Conservation (phyloP, 257 asterid genomes). For the Paulownia fortunei region DNA sequence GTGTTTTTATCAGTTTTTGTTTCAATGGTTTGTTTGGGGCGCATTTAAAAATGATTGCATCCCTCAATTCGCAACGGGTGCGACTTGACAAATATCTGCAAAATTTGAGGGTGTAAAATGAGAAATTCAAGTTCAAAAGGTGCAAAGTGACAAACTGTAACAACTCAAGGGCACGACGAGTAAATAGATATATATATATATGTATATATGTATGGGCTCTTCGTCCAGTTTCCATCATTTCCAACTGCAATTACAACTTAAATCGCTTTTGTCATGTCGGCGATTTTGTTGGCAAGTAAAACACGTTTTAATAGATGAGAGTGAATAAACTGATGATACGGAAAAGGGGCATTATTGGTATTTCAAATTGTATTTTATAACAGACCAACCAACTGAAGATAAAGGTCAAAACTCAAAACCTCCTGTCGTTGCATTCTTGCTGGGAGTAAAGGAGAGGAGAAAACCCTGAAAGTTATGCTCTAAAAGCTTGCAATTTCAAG, state of each 20-base stretch:
- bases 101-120: neutral
- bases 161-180: no score
- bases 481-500: slow-evolving; percentile 34
- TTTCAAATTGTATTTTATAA: neutral
- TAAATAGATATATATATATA: no score
- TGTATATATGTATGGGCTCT: no score
- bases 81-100: neutral
- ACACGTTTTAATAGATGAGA: no score
- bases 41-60: no score
- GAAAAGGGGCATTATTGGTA: slow-evolving; percentile 18
- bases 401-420: slow-evolving; percentile 22
- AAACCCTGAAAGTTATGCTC: slow-evolving; percentile 7
- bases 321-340: no score
- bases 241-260: neutral
- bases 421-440: neutral
- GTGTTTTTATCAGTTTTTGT: no score
- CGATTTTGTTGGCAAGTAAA: neutral
- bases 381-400: slow-evolving; percentile 34
- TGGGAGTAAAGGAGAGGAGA: neutral
- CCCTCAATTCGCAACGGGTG: neutral
- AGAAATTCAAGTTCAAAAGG: neutral
- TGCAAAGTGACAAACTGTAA: neutral
- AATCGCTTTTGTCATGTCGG: neutral
- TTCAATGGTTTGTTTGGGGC: no score
- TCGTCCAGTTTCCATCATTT: neutral